Evolutionary conservation across 108 stramenopile genomes (phyloP).

Genomic region (Nannochloropsis salina): DNA sequence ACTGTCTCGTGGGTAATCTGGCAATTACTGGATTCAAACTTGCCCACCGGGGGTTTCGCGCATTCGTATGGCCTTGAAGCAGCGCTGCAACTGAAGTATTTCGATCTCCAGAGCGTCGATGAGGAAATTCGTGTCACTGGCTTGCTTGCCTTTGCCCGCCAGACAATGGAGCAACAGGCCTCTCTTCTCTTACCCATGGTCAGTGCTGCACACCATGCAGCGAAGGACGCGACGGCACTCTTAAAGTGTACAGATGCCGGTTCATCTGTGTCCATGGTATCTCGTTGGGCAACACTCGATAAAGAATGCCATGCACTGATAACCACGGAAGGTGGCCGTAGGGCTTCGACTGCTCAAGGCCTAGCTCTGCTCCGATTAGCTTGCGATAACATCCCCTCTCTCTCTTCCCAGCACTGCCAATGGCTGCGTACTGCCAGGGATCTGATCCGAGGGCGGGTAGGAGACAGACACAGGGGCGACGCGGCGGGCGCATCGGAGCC

Average conservation of each 20-base stretch:
- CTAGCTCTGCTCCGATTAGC: not conserved
- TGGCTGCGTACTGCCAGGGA: not conserved
- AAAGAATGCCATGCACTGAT: not conserved
- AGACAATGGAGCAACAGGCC: conserved; percentile 12
- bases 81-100: conserved; percentile 64
- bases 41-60: conserved; percentile 74
- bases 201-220: not conserved
- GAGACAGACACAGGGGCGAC: not conserved
- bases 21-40: conserved; percentile 63
- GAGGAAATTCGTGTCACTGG: conserved; percentile 27
- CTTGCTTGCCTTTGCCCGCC: conserved; percentile 31
- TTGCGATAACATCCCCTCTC: not conserved
- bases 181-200: not conserved
- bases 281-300: not conserved
- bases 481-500: not conserved
- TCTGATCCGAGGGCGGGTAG: not conserved
- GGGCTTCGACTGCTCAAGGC: not conserved
- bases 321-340: not conserved
- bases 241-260: not conserved
- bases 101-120: conserved; percentile 31
- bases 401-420: not conserved
- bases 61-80: conserved; percentile 74
- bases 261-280: not conserved
- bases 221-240: not conserved
- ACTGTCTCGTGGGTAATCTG: not conserved